A percentile compares a stretch with the other conserved stretches of the same genome.
Evolutionary conservation across 345 rosid genomes (phyloP).

Genomic region (Adansonia digitata): DNA sequence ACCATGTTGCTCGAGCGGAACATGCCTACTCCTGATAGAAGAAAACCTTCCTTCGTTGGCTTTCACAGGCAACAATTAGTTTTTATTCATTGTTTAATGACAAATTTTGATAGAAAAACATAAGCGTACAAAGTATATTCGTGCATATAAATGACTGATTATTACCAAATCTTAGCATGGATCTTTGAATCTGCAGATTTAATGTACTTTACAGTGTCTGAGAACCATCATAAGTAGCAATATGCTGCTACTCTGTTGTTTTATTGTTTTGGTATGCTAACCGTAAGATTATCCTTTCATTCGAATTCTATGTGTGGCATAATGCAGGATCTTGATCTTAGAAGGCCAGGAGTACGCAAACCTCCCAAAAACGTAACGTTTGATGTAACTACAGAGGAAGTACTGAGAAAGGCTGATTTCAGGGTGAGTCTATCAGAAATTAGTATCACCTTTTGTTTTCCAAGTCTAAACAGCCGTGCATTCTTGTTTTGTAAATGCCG

Average conservation of each 20-base stretch:
- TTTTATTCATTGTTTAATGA: not conserved
- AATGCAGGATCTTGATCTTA: conserved; percentile 57
- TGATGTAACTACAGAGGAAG: conserved; percentile 60
- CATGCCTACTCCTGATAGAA: not conserved
- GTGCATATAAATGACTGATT: not conserved
- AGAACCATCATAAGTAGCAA: not conserved
- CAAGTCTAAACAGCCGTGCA: not conserved
- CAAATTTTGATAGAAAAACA: not conserved
- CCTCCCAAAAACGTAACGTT: conserved; percentile 27
- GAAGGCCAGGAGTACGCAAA: conserved; percentile 33
- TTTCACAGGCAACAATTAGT: not conserved
- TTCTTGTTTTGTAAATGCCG: not conserved
- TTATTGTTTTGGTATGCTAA: not conserved
- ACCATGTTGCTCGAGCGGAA: too few relatives aligned
- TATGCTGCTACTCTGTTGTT: not conserved
- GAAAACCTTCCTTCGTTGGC: not conserved
- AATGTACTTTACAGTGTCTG: not conserved
- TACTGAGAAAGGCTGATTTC: conserved; percentile 64
- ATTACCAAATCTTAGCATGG: not conserved
- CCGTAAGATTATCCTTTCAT: not conserved
- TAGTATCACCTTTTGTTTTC: not conserved
- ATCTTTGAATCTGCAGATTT: not conserved
- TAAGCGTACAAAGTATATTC: not conserved
- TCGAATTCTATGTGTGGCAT: not conserved
- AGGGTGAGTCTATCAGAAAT: conserved; percentile 47